These are phyloP conservation scores for Picochlorum sp. DNA, from an alignment of 139 green algal genomes.

Conservation along the genomic window DNA sequence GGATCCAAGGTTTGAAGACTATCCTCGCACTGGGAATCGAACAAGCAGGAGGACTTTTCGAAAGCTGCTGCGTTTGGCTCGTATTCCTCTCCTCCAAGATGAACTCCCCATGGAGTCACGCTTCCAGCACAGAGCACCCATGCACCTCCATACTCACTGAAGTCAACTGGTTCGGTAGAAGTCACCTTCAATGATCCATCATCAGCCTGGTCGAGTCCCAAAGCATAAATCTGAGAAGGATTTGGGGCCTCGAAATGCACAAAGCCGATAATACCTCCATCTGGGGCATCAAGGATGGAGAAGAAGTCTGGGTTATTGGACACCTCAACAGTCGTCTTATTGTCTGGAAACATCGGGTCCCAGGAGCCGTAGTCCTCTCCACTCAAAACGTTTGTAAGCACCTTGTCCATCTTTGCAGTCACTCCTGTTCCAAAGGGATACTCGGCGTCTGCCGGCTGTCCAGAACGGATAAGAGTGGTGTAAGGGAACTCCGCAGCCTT, in stretches of 20 bases:
- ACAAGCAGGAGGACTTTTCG: constrained; percentile 1
- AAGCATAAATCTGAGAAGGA: constrained; percentile 10
- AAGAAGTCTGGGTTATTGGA: constrained; percentile 30
- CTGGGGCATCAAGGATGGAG: constrained; percentile 18
- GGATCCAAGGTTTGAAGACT: constrained; percentile 3
- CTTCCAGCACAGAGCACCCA: constrained; percentile 13
- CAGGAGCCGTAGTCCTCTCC: background rate
- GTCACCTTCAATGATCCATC: constrained; percentile 8
- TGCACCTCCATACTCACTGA: background rate
- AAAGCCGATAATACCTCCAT: constrained; percentile 16
- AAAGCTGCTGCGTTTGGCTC: constrained; percentile 23
- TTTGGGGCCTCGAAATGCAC: constrained; percentile 29
- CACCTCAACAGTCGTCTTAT: constrained; percentile 3
- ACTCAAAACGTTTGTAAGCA: background rate
- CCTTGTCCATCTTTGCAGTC: background rate
- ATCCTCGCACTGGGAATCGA: background rate
- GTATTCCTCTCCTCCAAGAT: constrained; percentile 34
- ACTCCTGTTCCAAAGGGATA: background rate
- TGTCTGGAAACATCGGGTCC: background rate
- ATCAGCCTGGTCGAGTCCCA: constrained; percentile 10
- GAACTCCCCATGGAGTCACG: constrained; percentile 26
- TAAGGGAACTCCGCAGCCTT: constrained; percentile 4
- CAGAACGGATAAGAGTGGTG: constrained; percentile 6
- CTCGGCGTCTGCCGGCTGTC: constrained; percentile 4
- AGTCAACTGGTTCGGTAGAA: constrained; percentile 5